Conservation (phyloP, 1,284 basidiomycete species). For the Ceratorhiza oryzae-sativae region DNA sequence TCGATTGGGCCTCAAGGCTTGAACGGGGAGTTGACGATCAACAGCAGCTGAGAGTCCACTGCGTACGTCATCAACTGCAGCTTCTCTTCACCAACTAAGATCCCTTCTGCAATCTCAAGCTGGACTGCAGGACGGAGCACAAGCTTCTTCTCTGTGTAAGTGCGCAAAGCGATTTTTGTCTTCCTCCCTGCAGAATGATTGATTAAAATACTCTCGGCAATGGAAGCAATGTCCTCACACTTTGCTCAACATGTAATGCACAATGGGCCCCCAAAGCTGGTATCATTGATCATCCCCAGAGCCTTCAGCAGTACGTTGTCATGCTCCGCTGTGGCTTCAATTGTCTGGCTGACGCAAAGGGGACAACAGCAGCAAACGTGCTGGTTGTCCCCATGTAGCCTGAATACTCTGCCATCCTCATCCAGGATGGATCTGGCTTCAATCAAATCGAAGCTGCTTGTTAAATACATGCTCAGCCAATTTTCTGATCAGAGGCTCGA, state of each 20-base stretch:
- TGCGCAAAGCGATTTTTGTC: not conserved
- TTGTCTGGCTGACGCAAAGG: not conserved
- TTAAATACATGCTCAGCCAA: not conserved
- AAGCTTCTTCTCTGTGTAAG: not conserved
- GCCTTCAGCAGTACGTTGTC: not conserved
- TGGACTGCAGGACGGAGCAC: not conserved
- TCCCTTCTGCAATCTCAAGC: not conserved
- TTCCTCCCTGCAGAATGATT: not conserved
- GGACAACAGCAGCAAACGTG: not conserved
- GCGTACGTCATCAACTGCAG: not conserved
- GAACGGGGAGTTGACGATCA: not conserved
- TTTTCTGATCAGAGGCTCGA: not conserved
- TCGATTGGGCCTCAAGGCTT: not conserved
- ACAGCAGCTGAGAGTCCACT: not conserved
- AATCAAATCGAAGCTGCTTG: conserved; percentile 4
- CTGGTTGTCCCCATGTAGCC: conserved; percentile 23
- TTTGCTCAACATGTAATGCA: too few relatives aligned
- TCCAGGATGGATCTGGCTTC: not conserved
- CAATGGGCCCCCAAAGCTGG: too few relatives aligned
- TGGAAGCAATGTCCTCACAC: too few relatives aligned
- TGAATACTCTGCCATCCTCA: not conserved
- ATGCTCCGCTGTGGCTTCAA: not conserved
- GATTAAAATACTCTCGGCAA: too few relatives aligned
- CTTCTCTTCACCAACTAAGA: not conserved
- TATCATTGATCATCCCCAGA: too few relatives aligned